Conservation (phyloP, 352 stramenopile species). For the Globisporangium nunn region DNA sequence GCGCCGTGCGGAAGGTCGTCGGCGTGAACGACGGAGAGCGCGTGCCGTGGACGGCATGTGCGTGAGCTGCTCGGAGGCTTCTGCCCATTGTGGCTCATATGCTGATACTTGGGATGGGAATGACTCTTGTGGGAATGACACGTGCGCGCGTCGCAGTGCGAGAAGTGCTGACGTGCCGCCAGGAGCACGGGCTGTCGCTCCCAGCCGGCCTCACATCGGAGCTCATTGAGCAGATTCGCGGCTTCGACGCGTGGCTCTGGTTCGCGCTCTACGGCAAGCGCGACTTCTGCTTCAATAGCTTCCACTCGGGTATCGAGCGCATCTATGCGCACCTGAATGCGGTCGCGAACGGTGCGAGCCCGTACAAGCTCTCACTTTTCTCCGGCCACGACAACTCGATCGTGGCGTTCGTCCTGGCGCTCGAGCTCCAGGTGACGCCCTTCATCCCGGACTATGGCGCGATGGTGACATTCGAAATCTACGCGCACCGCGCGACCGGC, state of each 20-base stretch:
- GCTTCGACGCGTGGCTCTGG: constrained; percentile 73
- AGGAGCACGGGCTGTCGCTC: constrained; percentile 51
- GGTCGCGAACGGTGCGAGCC: constrained; percentile 16
- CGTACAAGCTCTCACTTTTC: constrained; percentile 63
- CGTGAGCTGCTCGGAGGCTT: constrained; percentile 11
- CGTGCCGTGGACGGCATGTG: constrained; percentile 66
- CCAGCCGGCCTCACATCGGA: constrained; percentile 45
- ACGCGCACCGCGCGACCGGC: constrained; percentile 26
- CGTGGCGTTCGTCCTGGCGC: constrained; percentile 55
- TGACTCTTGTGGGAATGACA: not conserved
- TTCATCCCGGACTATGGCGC: constrained; percentile 62
- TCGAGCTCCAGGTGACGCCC: constrained; percentile 44
- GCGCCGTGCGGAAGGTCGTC: constrained; percentile 39
- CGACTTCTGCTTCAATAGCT: constrained; percentile 57
- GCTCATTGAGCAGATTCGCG: constrained; percentile 52
- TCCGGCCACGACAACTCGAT: constrained; percentile 80
- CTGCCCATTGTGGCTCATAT: not conserved
- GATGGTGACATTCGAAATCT: constrained; percentile 74
- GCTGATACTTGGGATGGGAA: not conserved
- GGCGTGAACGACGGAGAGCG: constrained; percentile 24
- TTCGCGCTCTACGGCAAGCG: constrained; percentile 62
- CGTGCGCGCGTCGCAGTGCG: constrained; percentile 30
- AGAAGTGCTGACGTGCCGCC: constrained; percentile 60
- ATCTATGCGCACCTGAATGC: constrained; percentile 44
- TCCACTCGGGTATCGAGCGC: constrained; percentile 40